Conservation (phyloP, 2,329 filamentous ascomycete species). For the Aspergillus ochraceus region DNA sequence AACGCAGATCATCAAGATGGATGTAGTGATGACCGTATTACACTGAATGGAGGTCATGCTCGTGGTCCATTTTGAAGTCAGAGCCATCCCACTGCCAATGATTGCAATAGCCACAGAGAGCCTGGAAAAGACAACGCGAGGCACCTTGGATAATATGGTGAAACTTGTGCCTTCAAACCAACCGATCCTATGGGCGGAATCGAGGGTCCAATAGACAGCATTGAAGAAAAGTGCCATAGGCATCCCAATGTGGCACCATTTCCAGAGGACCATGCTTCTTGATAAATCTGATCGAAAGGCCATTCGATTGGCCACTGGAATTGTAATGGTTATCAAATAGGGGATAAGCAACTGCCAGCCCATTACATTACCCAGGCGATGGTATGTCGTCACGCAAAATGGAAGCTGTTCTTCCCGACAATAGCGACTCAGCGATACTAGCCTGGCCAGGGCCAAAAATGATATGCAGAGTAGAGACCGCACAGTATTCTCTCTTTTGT, state of each 20-base stretch:
- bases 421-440: conserved; percentile 62
- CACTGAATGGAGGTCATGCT: not conserved
- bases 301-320: not conserved
- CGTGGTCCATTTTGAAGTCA: not conserved
- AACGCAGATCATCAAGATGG: not conserved
- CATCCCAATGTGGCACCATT: conserved; percentile 64
- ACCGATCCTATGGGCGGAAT: not conserved
- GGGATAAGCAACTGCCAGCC: not conserved
- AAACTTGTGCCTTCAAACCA: not conserved
- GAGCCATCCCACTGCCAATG: not conserved
- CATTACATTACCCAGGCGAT: no score
- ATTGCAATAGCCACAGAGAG: not conserved
- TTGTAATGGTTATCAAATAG: not conserved
- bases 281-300: not conserved
- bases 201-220: not conserved
- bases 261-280: not conserved
- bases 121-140: not conserved
- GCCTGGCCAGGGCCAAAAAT: no score
- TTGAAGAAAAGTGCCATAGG: conserved; percentile 72
- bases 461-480: conserved; percentile 67
- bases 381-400: conserved; percentile 75
- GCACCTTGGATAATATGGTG: not conserved
- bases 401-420: conserved; percentile 99
- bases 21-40: conserved; percentile 1
- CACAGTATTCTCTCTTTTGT: conserved; percentile 47